phyloP scores from a whole-genome alignment of 495 filamentous ascomycete genomes.

The Talaromyces adpressus region DNA sequence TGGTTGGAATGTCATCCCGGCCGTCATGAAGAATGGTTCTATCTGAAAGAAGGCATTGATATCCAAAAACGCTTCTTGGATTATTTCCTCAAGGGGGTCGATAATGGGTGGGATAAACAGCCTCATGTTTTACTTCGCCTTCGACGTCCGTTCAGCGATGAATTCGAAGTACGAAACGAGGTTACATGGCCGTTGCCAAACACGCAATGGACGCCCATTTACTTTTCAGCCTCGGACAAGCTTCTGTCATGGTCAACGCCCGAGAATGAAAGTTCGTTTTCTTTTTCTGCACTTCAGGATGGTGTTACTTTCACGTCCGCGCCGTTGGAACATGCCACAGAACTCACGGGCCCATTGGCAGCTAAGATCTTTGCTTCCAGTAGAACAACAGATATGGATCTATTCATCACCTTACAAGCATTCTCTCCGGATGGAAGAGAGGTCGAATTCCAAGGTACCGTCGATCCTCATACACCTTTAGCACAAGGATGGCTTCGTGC shows the following conservation, averaged over 20 bases:
- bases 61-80: conserved; percentile 5
- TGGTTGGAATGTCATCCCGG: conserved; percentile 5
- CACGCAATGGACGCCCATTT: background rate
- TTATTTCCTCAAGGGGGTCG: conserved; percentile 6
- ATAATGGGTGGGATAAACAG: conserved; percentile 6
- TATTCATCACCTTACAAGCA: conserved; percentile 53
- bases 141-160: background rate
- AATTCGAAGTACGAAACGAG: background rate
- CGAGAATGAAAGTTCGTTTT: background rate
- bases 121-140: background rate
- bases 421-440: conserved; percentile 41
- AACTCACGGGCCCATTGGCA: conserved; percentile 53
- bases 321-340: conserved; percentile 41
- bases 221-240: background rate
- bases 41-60: conserved; percentile 3
- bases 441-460: conserved; percentile 54
- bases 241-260: background rate
- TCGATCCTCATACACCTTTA: conserved; percentile 26
- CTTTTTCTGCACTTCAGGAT: background rate
- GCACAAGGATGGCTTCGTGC: conserved; percentile 34
- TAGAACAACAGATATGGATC: conserved; percentile 45
- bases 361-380: conserved; percentile 49
- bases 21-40: conserved; percentile 8
- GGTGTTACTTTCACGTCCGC: conserved; percentile 37
- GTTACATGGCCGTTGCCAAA: background rate